Base-by-base conservation (phyloP, 495 filamentous ascomycete genomes). In the Trichoderma virens region DNA sequence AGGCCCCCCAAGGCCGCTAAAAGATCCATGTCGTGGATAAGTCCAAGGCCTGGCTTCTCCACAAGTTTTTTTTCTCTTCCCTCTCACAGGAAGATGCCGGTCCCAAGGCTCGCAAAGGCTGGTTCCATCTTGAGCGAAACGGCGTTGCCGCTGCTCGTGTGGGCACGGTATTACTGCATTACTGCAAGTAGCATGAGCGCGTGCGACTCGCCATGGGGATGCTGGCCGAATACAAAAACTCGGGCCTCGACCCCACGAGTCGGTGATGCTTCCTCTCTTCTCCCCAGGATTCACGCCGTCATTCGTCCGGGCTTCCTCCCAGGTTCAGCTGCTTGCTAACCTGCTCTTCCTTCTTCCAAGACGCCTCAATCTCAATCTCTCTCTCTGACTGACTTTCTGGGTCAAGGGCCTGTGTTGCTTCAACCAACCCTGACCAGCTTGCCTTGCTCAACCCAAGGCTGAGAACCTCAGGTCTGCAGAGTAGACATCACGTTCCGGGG, bases 261-360 rank as follows among this genome's bases (percentile, higher is more conserved):
- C 20, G 51, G 51, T 25, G 51, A 56, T 30, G 51, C 51, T 9
- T 56, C 51, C 51, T 30, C 20, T 56, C 30, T n/a, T 28, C 25
- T 56, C 51, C 51, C 51, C 51, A 56, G 51, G 51, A 56, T 56
- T 56, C 51, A 56, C 51, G 51, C n/a, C 43, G 43, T 47, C 43
- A 20, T 47, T 47, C 43, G 43, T 27, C 51, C 51, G 51, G 51
- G 51, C 51, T 56, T 56, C 51, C 51, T 56, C 51, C 51, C 51
- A 56, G 51, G 51, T 56, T 56, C 51, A 56, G 51, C 20, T 56
- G 8, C 51, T 30, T 13, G 51, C 51, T 56, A 56, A 56, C 51
- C 51, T 56, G 51, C 51, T 47, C 43, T 47, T 47, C 25, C 51
- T 56, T 56, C 47, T 56, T 14, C 25, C 51, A 20, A 14, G 11